Percentiles rank a stretch among this genome's conserved stretches.
Evolutionary conservation across 139 green algal species (phyloP).

Genomic region (Tetradesmus obliquus): DNA sequence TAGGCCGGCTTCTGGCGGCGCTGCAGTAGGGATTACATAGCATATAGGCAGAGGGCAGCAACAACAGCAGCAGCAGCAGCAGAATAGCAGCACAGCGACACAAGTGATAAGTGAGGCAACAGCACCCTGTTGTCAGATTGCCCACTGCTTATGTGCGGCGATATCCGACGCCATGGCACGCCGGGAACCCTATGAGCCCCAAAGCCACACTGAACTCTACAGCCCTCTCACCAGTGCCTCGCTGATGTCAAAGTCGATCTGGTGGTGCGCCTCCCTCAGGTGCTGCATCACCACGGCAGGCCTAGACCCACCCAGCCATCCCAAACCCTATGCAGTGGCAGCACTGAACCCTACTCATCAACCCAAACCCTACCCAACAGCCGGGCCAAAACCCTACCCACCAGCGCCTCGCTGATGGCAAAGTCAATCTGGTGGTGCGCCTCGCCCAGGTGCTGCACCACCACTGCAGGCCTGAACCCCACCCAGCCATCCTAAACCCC

Average conservation of each 20-base stretch:
- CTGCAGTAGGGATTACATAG: background rate
- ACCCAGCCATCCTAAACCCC: too few species aligned
- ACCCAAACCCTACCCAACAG: background rate
- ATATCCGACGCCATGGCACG: too few species aligned
- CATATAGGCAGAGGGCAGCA: background rate
- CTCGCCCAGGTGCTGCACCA: slow-evolving; percentile 68
- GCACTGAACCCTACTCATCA: too few species aligned
- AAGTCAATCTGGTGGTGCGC: slow-evolving; percentile 77
- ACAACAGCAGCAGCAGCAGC: background rate
- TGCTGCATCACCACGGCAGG: slow-evolving; percentile 59
- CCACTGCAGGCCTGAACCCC: slow-evolving; percentile 23
- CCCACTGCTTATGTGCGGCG: too few species aligned
- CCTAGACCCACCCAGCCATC: background rate
- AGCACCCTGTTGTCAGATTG: too few species aligned
- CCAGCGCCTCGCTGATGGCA: slow-evolving; percentile 61
- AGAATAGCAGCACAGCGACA: too few species aligned
- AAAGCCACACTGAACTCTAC: too few species aligned
- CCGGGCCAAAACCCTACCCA: background rate
- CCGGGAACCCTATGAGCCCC: too few species aligned
- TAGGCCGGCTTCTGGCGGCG: slow-evolving; percentile 73
- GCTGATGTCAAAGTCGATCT: slow-evolving; percentile 79
- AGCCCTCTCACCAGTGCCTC: too few species aligned
- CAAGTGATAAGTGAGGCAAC: too few species aligned
- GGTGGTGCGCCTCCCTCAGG: slow-evolving; percentile 69
- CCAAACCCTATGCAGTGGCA: too few species aligned